Conservation (phyloP, 768 basidiomycete species). For the Gyrodon lividus region DNA sequence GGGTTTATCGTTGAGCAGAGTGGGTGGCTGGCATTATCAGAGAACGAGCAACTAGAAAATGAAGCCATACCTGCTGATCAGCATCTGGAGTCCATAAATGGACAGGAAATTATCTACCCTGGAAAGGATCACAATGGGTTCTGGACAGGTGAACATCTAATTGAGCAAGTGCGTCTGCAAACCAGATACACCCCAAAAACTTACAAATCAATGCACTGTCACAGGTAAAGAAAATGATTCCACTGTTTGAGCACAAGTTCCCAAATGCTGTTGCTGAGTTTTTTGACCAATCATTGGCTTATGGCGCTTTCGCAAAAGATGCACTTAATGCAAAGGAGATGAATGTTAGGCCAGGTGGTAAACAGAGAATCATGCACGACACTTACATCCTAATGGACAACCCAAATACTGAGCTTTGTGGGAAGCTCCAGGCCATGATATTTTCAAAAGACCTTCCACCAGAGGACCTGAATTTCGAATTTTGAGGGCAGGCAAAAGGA, state of each 20-base stretch:
- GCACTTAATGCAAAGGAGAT: conserved; percentile 28
- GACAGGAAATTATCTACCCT: conserved; percentile 24
- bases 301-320: conserved; percentile 24
- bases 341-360: conserved; percentile 24
- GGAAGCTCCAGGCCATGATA: no score
- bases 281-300: conserved; percentile 29
- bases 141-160: conserved; percentile 25
- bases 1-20: no score
- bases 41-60: no score
- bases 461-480: neutral
- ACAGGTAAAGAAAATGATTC: conserved; percentile 16
- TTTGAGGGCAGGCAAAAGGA: conserved; percentile 3
- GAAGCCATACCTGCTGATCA: no score
- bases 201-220: no score
- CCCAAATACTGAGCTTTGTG: no score
- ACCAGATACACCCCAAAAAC: no score
- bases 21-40: no score
- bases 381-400: no score
- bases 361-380: no score
- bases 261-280: conserved; percentile 17
- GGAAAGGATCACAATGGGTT: conserved; percentile 22
- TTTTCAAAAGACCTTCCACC: no score
- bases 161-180: neutral
- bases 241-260: conserved; percentile 22
- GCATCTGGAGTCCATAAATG: no score